A percentile compares a stretch with the other conserved stretches of the same genome.
Conservation (phyloP, 2,329 filamentous ascomycete genomes). For the Paraconiothyrium brasiliense region DNA sequence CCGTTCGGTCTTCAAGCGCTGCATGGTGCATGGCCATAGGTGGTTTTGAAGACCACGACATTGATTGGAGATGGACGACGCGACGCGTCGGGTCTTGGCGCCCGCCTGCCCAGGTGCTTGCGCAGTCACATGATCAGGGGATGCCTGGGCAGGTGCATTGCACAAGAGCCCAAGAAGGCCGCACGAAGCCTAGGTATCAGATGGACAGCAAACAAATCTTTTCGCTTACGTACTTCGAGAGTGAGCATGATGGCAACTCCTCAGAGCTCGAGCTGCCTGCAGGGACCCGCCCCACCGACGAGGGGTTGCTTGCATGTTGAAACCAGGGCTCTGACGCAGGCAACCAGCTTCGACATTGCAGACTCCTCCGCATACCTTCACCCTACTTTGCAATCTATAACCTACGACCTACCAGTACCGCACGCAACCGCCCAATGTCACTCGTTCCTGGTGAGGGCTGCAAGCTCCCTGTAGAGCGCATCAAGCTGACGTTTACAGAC, state of each 20-base stretch:
- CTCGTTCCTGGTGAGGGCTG: slow-evolving; percentile 18
- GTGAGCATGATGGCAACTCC: not conserved
- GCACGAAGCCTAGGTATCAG: no score
- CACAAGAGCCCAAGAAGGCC: no score
- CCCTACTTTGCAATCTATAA: not conserved
- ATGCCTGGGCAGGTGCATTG: no score
- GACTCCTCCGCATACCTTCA: not conserved
- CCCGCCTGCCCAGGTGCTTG: no score
- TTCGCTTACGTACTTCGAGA: no score
- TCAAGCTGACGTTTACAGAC: slow-evolving; percentile 53
- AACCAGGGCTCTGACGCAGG: slow-evolving; percentile 14
- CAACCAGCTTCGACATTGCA: not conserved
- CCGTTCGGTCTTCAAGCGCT: slow-evolving; percentile 22
- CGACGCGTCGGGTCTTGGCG: not conserved
- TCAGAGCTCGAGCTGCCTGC: slow-evolving; percentile 1
- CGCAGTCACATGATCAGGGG: not conserved
- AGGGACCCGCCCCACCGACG: slow-evolving; percentile 14
- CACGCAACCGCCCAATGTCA: slow-evolving; percentile 14
- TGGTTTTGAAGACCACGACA: not conserved
- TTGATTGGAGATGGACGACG: not conserved
- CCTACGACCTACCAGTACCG: not conserved
- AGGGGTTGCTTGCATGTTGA: slow-evolving; percentile 13
- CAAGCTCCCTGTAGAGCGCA: not conserved
- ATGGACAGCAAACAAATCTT: no score
- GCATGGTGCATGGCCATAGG: slow-evolving; percentile 25